These are phyloP conservation scores for Beauveria rudraprayagi DNA, from an alignment of 2,329 filamentous ascomycete species.

Conservation along the genomic window DNA sequence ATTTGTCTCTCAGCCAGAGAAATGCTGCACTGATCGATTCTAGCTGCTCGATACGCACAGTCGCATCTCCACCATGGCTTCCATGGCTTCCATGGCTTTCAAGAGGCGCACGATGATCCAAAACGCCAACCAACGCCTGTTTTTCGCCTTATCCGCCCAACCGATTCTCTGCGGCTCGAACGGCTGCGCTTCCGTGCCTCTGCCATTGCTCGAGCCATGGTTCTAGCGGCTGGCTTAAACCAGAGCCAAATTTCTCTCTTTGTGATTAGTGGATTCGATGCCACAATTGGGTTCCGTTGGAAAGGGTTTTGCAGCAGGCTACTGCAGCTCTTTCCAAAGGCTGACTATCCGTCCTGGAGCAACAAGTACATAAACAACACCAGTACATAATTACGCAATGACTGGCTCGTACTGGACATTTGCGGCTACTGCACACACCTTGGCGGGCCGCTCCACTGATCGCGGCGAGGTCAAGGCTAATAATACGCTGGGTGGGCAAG, in stretches of 20 bases:
- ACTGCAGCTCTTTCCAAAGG: background rate
- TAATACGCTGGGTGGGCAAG: background rate
- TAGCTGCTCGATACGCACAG: background rate
- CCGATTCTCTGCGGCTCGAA: background rate
- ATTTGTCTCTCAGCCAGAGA: background rate
- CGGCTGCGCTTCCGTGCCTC: background rate
- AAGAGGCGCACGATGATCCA: background rate
- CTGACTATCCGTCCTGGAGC: background rate
- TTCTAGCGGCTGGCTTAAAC: background rate
- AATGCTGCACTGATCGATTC: background rate
- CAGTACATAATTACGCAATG: background rate
- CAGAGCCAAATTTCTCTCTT: background rate
- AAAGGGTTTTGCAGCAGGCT: background rate
- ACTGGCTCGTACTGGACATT: background rate
- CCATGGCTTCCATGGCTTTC: too few species aligned
- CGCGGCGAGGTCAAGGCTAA: background rate
- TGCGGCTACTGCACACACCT: background rate
- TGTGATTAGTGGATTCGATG: background rate
- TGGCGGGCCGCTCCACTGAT: conserved; percentile 4
- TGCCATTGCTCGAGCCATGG: background rate
- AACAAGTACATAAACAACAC: background rate
- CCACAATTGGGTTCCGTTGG: background rate
- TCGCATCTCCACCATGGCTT: background rate
- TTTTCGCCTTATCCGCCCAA: background rate
- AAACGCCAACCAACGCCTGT: background rate